Base-by-base conservation (phyloP, 495 filamentous ascomycete genomes). In the Daldinia concentrica region DNA sequence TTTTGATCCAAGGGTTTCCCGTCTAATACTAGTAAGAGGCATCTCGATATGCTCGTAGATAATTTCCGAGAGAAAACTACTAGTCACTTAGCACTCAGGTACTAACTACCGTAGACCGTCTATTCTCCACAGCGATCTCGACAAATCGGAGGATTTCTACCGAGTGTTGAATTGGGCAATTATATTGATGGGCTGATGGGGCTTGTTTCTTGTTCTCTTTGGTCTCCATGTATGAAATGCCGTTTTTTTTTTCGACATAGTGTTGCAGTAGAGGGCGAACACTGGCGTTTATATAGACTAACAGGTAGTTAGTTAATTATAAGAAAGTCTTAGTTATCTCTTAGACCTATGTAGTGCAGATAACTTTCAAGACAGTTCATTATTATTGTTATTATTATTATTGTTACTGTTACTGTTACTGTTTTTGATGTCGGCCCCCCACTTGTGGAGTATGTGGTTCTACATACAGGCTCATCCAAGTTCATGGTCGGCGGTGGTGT, bases 1-100 rank as follows among this genome's bases (percentile, higher is more conserved):
- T 41, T 65, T 62, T 37, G 65, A 52, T 68, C 30, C 70, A 60
- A 64, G 70, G 70, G 30, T 69, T 32, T 58, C 56, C 64, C 62
- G 34, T 68, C 64, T 58, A 61, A 62, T 22, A 30, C 37, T 15
- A 39, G 64, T 58, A 54, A 8, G 37, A 30, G 11, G 9, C 34
- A 19, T 52, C 41, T 58, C 48, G 51, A 30, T 43, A 59, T 22
- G 43, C 58, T 72, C 34, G 48, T 24, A 45, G 45, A 66, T 58
- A 72, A 64, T 72, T 64, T 56, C 69, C 69, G 69, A 67, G 51
- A 63, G 45, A 32, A 15, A 58, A 41, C 50, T 30, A 30, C 26
- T 54, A 30, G 24, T 17, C 50, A 50, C 36, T 45, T 58, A 58
- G 60, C 19, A 22, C 43, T 48, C 7, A n/a, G n/a, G n/a, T 22